These are phyloP conservation scores for Fusarium sp. DNA, from an alignment of 2,329 filamentous ascomycete species.

Conservation along the genomic window DNA sequence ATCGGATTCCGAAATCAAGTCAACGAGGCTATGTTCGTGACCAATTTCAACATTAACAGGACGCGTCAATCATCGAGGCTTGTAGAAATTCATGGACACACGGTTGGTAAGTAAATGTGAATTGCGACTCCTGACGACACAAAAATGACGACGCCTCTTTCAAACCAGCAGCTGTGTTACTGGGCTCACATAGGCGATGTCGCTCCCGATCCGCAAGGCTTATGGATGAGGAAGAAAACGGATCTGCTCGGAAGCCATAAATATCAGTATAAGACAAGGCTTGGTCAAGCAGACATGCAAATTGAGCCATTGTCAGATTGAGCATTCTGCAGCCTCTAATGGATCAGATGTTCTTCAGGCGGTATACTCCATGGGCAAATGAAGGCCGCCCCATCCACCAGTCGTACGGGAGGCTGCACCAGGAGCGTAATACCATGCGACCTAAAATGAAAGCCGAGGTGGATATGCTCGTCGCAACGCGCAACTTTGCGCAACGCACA, in stretches of 20 bases:
- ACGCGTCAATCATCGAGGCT: constrained; percentile 26
- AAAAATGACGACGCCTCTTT: background rate
- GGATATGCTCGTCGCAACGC: background rate
- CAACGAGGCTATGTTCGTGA: background rate
- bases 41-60: background rate
- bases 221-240: background rate
- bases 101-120: background rate
- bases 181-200: background rate
- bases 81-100: background rate
- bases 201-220: background rate
- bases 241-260: background rate
- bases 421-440: constrained; percentile 10
- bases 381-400: constrained; percentile 5
- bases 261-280: background rate
- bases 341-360: background rate
- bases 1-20: constrained; percentile 7
- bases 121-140: background rate
- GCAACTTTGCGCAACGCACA: constrained; percentile 10
- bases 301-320: background rate
- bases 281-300: background rate
- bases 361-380: constrained; percentile 13
- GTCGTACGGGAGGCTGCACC: constrained; percentile 15
- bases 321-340: background rate
- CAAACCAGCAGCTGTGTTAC: constrained; percentile 3
- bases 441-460: background rate